phyloP scores from a whole-genome alignment of 257 asterid genomes.

The Coffea eugenioides region DNA sequence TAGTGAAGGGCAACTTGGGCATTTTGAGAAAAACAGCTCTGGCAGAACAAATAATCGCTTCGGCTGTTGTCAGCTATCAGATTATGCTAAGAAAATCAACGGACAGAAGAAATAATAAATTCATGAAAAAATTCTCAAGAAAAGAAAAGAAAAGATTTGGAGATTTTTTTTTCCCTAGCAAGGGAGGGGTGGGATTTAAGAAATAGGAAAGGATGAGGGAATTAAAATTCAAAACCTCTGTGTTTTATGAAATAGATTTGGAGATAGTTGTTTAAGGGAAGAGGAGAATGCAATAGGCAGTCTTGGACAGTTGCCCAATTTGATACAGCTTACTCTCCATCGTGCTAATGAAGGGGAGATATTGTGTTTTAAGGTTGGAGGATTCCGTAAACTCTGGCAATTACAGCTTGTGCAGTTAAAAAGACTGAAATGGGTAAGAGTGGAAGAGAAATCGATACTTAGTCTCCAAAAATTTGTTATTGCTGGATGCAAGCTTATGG shows the following conservation, averaged over 20 bases:
- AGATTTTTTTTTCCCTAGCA: no score
- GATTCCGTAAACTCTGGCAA: constrained; percentile 12
- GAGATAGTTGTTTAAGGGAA: background rate
- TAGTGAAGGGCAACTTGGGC: no score
- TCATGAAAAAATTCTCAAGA: no score
- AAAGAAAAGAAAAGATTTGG: no score
- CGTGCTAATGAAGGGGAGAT: constrained; percentile 21
- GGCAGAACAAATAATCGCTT: no score
- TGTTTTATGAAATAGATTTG: background rate
- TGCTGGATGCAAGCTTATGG: background rate
- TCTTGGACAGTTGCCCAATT: constrained; percentile 20
- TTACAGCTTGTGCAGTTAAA: background rate
- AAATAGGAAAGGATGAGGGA: no score
- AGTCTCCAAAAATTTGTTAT: background rate
- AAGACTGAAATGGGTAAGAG: constrained; percentile 12
- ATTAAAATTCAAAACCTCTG: no score
- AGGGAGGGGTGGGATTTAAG: no score
- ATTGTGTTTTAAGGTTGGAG: constrained; percentile 4
- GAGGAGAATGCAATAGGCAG: constrained; percentile 2
- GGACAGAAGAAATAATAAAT: no score
- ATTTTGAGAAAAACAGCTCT: no score
- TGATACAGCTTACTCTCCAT: background rate
- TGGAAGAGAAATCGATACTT: constrained; percentile 25
- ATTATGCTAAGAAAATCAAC: no score
- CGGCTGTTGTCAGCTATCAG: no score